Conservation (phyloP, 805 yeast species). For the Alloascoidea hylecoeti region DNA sequence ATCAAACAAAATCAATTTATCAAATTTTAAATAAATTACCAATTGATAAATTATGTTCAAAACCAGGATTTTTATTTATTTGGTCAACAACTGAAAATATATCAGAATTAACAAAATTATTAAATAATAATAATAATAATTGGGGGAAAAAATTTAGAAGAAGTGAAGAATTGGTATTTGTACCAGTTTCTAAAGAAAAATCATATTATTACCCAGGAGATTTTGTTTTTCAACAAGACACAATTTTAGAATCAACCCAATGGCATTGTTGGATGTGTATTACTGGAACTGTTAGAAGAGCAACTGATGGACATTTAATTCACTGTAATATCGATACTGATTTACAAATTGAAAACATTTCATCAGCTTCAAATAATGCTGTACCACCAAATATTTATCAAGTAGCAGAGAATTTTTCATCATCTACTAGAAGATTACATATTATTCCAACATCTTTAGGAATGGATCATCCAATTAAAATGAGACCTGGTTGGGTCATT, state of each 20-base stretch:
- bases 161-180: slow-evolving; percentile 79
- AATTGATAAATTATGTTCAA: slow-evolving; percentile 56
- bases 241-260: slow-evolving; percentile 54
- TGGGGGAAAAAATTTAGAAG: slow-evolving; percentile 69
- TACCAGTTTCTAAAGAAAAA: slow-evolving; percentile 50
- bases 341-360: slow-evolving; percentile 47
- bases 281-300: slow-evolving; percentile 84
- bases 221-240: slow-evolving; percentile 24
- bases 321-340: slow-evolving; percentile 92
- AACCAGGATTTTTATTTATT: slow-evolving; percentile 75
- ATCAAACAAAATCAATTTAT: slow-evolving; percentile 50
- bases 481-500: slow-evolving; percentile 85
- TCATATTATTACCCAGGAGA: slow-evolving; percentile 57
- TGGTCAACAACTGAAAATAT: slow-evolving; percentile 79
- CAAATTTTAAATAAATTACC: slow-evolving; percentile 56
- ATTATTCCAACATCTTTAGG: slow-evolving; percentile 66
- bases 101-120: slow-evolving; percentile 40
- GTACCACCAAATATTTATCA: slow-evolving; percentile 68
- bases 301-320: slow-evolving; percentile 70
- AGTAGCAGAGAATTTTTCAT: slow-evolving; percentile 81
- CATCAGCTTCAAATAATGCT: slow-evolving; percentile 15
- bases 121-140: slow-evolving; percentile 28
- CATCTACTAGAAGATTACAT: slow-evolving; percentile 71
- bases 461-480: slow-evolving; percentile 40
- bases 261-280: slow-evolving; percentile 99